phyloP scores from a whole-genome alignment of 257 asterid species.

The Nicotiana attenuata region DNA sequence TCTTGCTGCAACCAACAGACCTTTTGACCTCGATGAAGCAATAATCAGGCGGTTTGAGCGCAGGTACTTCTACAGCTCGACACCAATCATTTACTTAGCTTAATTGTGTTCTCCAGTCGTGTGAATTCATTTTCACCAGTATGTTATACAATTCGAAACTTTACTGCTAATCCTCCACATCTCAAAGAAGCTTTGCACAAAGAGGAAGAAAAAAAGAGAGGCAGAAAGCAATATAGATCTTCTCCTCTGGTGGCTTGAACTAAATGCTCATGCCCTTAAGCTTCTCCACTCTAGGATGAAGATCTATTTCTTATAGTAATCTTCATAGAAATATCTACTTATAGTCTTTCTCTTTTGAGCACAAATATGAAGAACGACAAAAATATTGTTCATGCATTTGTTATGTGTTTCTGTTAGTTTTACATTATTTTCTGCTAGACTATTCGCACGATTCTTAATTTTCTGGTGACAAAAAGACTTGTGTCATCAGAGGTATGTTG shows the following conservation, averaged over 20 bases:
- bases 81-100: background rate
- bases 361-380: background rate
- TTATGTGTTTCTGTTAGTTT: background rate
- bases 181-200: background rate
- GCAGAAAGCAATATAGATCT: slow-evolving; percentile 1
- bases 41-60: slow-evolving; percentile 96
- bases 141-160: background rate
- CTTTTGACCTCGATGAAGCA: slow-evolving; percentile 99
- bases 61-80: slow-evolving; percentile 41
- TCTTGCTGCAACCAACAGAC: slow-evolving; percentile 97
- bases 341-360: background rate
- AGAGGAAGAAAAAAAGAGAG: background rate
- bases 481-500: background rate
- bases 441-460: background rate
- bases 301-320: background rate
- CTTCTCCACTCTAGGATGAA: background rate
- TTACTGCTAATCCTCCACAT: background rate
- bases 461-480: background rate
- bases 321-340: background rate
- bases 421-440: background rate
- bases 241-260: background rate
- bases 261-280: background rate
- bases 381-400: background rate
- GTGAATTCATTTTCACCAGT: background rate
- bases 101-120: background rate